Percentiles rank a stretch among this genome's conserved stretches.
phyloP scores from a whole-genome alignment of 257 asterid species.

The Lithospermum erythrorhizon region DNA sequence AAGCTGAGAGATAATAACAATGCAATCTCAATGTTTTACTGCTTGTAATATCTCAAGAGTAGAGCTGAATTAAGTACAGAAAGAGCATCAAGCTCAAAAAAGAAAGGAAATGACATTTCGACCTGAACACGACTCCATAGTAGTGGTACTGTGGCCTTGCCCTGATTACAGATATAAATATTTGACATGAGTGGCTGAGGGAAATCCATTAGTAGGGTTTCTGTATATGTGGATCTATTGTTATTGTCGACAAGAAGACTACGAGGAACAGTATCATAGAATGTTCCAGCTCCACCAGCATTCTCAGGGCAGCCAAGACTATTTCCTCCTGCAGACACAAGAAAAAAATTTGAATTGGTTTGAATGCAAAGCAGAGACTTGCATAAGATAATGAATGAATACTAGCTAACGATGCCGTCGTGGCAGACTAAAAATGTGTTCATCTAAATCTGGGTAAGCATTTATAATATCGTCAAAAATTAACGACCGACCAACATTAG shows the following conservation, averaged over 20 bases:
- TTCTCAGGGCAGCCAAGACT: constrained; percentile 86
- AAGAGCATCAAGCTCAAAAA: neutral
- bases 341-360: constrained; percentile 13
- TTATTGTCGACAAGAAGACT: constrained; percentile 89
- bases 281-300: constrained; percentile 98
- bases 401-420: no score
- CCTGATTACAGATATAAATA: constrained; percentile 67
- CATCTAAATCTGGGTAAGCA: no score
- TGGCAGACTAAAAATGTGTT: no score
- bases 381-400: no score
- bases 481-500: no score
- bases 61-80: neutral
- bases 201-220: constrained; percentile 87
- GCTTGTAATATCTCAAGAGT: neutral
- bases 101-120: constrained; percentile 6
- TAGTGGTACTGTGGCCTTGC: constrained; percentile 93
- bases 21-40: neutral
- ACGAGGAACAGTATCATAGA: constrained; percentile 86
- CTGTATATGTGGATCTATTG: constrained; percentile 67
- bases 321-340: constrained; percentile 68
- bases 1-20: neutral
- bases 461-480: no score
- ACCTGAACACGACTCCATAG: constrained; percentile 99
- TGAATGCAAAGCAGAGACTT: constrained; percentile 6
- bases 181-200: constrained; percentile 89